Conservation (phyloP, 2,329 filamentous ascomycete genomes). For the Aspergillus candidus region DNA sequence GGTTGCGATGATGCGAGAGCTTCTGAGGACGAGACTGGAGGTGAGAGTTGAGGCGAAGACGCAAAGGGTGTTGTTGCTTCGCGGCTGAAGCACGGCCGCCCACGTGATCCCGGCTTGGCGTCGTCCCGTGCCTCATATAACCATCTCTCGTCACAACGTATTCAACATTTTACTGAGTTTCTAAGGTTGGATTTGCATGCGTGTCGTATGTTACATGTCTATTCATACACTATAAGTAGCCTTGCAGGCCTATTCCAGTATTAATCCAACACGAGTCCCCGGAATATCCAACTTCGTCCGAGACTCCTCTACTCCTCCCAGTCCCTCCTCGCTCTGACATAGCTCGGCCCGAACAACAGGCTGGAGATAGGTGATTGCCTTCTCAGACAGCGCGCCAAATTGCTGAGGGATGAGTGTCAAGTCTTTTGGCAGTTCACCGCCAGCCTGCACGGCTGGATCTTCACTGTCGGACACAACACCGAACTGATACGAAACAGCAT, state of each 20-base stretch:
- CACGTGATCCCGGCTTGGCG: constrained; percentile 31
- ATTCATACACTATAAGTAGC: not conserved
- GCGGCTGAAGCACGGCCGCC: constrained; percentile 18
- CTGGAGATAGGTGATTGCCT: constrained; percentile 30
- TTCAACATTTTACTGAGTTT: too few relatives aligned
- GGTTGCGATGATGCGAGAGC: constrained; percentile 25
- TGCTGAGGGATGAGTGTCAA: constrained; percentile 23
- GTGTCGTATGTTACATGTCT: too few relatives aligned
- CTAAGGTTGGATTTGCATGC: too few relatives aligned
- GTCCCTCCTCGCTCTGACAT: not conserved
- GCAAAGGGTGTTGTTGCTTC: constrained; percentile 24
- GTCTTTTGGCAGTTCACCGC: constrained; percentile 6
- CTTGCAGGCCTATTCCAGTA: constrained; percentile 6
- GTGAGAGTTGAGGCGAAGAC: constrained; percentile 31
- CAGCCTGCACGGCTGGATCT: not conserved
- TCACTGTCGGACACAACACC: constrained; percentile 28
- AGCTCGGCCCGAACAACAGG: constrained; percentile 10
- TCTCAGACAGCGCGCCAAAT: constrained; percentile 38
- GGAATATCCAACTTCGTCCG: constrained; percentile 33
- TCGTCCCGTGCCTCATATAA: constrained; percentile 1
- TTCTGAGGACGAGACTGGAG: constrained; percentile 23
- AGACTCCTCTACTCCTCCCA: constrained; percentile 9
- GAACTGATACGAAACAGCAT: constrained; percentile 23
- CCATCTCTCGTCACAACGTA: not conserved
- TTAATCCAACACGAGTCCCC: constrained; percentile 23